Evolutionary conservation across 2,329 filamentous ascomycete species (phyloP), one percentile per base, ranked within the genome.

Genomic region (Zymoseptoria pseudotritici): DNA sequence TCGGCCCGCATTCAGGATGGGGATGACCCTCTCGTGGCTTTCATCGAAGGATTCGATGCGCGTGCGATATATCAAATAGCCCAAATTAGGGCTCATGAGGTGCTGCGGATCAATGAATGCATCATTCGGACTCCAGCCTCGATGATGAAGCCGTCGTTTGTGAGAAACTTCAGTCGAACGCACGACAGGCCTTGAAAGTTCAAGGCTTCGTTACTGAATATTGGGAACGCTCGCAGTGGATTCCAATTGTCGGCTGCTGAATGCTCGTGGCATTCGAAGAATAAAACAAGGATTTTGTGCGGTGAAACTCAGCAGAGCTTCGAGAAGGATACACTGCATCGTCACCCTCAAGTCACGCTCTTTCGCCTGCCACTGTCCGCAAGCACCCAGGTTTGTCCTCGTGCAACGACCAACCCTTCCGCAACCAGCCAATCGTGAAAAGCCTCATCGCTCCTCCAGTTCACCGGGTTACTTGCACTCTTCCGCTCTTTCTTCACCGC

Each of bases 401-500:
- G 21, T 36, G 10, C 50, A 22, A 53, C 67, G 50, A 79, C 67
- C 31, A 80, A 63, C 0, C 73, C 73, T 61, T 79, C 73, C 0
- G 67, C 58, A 9, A 73, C 31, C 29, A 80, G 66, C 70, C 77
- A 81, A 9, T 64, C 57, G 62, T 77, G 71, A 17, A 77, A 67
- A 5, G 57, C 61, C 24, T 61, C 8, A 56, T 74, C 72, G 3
- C 20, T 57, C 52, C 66, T 73, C 74, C 69, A 76, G 52, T 74
- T 78, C 73, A 73, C 22, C 4, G 61, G 55, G 29, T 56, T 52
- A 67, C 6, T 65, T 54, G 66, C 76, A 66, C n/a, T 70, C 58
- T 56, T 54, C 7, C 26, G 65, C 49, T 56, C 61, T 54, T 58
- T 72, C 60, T 55, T 74, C 65, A 72, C 71, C 65, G 86, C 87